Evolutionary conservation across 78 protist genomes (phyloP).

Genomic region (Blattamonas nauphoetae): DNA sequence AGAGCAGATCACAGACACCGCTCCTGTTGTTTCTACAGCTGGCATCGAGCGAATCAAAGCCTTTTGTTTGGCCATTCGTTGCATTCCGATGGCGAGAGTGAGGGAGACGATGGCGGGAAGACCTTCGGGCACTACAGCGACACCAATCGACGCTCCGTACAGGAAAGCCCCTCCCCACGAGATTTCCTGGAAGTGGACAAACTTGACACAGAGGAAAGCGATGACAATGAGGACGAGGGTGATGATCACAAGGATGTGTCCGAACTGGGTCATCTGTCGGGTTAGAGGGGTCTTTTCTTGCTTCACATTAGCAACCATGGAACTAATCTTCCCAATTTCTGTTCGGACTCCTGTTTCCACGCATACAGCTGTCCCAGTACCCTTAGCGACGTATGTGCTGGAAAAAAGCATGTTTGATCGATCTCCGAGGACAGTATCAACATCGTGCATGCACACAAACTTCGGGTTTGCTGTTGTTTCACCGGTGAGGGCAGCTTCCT

Average conservation of each 20-base stretch:
- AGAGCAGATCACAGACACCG: conserved; percentile 62
- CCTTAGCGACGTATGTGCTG: not conserved
- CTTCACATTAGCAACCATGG: not conserved
- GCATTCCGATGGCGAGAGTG: conserved; percentile 67
- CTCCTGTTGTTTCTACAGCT: conserved; percentile 92
- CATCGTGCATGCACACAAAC: not conserved
- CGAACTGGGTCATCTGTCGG: not conserved
- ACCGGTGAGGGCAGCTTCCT: conserved; percentile 25
- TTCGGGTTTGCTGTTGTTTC: conserved; percentile 3
- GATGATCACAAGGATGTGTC: not conserved
- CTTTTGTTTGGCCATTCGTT: conserved; percentile 59
- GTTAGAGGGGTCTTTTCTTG: not conserved
- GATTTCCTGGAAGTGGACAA: not conserved
- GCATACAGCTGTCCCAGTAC: not conserved
- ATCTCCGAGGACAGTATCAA: not conserved
- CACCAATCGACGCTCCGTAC: not conserved
- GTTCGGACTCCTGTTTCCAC: not conserved
- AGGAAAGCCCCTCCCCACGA: not conserved
- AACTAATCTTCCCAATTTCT: not conserved
- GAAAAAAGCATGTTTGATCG: conserved; percentile 14
- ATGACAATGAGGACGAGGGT: not conserved
- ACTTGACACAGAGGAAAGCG: not conserved
- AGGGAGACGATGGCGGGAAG: conserved; percentile 77
- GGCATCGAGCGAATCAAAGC: conserved; percentile 66
- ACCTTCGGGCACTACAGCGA: conserved; percentile 61